A percentile compares a stretch with the other conserved stretches of the same genome.
Evolutionary conservation across 345 rosid species (phyloP).

Genomic region (Melaleuca quinquenervia): DNA sequence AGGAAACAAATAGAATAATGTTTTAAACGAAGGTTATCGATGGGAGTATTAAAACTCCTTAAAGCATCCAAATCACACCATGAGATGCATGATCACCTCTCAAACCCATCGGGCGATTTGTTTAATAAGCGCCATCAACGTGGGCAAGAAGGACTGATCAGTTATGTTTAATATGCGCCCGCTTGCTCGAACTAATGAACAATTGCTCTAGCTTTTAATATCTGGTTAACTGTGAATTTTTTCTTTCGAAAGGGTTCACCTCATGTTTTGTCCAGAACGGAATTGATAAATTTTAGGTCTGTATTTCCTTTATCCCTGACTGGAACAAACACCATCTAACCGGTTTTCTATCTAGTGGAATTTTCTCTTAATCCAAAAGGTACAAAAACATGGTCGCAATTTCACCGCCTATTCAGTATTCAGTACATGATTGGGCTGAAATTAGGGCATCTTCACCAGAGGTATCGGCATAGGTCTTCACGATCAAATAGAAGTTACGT

Average conservation of each 20-base stretch:
- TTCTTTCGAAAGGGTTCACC: not conserved
- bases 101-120: no score
- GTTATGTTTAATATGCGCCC: not conserved
- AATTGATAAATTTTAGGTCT: not conserved
- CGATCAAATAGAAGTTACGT: not conserved
- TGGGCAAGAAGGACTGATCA: not conserved
- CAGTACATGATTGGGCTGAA: not conserved
- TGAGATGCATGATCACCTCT: not conserved
- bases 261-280: not conserved
- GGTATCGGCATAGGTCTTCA: not conserved
- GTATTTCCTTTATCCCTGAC: not conserved
- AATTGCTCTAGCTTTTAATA: not conserved
- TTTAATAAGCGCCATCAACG: not conserved
- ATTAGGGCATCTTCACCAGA: not conserved
- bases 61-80: not conserved
- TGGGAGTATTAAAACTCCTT: not conserved
- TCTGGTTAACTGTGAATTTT: not conserved
- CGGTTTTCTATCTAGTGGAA: not conserved
- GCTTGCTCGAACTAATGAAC: not conserved
- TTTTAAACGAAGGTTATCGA: not conserved
- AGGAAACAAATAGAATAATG: not conserved
- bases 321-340: not conserved
- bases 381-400: not conserved
- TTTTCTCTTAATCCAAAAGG: not conserved
- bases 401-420: not conserved